Evolutionary conservation across 139 green algal species (phyloP), one percentile per base, ranked within the genome.

Genomic region (Limnomonas spitsbergensis): DNA sequence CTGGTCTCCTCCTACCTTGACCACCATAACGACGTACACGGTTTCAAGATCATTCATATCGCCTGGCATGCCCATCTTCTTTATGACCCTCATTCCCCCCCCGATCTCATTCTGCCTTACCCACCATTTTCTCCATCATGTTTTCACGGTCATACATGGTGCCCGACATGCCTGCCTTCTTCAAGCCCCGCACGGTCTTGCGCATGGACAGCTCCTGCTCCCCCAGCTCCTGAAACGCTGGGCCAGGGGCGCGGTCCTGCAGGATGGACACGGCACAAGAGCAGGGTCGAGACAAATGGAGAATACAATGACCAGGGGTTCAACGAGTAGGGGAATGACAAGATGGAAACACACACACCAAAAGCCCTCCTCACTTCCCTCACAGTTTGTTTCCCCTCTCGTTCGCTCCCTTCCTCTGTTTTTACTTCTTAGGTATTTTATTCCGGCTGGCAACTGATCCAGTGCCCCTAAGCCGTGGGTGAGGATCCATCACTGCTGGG

Each of bases 111-210:
- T 14, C 47, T 61, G 47, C 47, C 47, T 20, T 61, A 61, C 47
- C n/a, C 61, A 24, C 14, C 27, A 71, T 24, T 24, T 87, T 82
- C 26, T 84, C 70, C 82, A 89, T 87, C 36, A 89, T 47, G 2
- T 83, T 78, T 1, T 95, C 91, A 37, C 85, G 61, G 74, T 83
- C 83, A 81, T 89, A 95, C 69, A 95, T 80, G 53, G 86, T 80
- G 2, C 91, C 91, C 2, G 75, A 77, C 56, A 95, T 74, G 4
- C 91, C 91, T 38, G 76, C 56, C 4, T 89, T 83, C 81, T 88
- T 85, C 85, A 91, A 86, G 47, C 78, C 40, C 2, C 80, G 53
- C 84, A 90, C 80, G 84, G 88, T 85, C 38, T 80, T 69, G 24
- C 77, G 39, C 53, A 77, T 79, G 34, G 73, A 27, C 4, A 78